phyloP scores from a whole-genome alignment of 2,329 filamentous ascomycete genomes.

The Arachnomyces sp. region DNA sequence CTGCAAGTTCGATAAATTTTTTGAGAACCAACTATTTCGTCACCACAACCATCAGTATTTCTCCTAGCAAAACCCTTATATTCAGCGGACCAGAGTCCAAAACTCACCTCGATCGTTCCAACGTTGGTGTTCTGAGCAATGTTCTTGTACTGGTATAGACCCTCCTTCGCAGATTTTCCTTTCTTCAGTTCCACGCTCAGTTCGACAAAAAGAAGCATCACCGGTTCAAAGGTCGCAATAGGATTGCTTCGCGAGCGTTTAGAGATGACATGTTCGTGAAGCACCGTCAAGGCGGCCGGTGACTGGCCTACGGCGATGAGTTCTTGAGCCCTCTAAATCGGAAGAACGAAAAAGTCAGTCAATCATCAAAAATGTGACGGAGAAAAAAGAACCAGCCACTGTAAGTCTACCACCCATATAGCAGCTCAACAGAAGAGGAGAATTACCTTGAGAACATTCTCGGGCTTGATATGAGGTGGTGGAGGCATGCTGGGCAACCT shows the following conservation, averaged over 20 bases:
- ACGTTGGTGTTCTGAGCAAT: conserved; percentile 99
- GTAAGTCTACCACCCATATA: neutral
- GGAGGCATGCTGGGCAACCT: conserved; percentile 66
- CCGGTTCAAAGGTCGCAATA: conserved; percentile 91
- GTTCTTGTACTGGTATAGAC: conserved; percentile 99
- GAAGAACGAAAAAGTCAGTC: conserved; percentile 12
- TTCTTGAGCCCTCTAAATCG: conserved; percentile 73
- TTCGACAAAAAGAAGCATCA: conserved; percentile 96
- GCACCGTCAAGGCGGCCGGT: conserved; percentile 81
- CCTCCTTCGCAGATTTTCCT: conserved; percentile 97
- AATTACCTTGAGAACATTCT: conserved; percentile 87
- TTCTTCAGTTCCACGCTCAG: conserved; percentile 96
- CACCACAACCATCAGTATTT: neutral
- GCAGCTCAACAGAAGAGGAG: conserved; percentile 5
- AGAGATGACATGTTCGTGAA: conserved; percentile 98
- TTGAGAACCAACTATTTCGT: conserved; percentile 70
- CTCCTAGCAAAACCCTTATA: neutral
- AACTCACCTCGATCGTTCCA: conserved; percentile 79
- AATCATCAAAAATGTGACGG: conserved; percentile 12
- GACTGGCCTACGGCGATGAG: conserved; percentile 96
- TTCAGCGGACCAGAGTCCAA: neutral
- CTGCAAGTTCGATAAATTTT: conserved; percentile 94
- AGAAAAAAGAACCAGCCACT: conserved; percentile 8
- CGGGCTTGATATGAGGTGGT: conserved; percentile 92
- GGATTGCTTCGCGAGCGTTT: conserved; percentile 97